Percentiles rank a stretch among this genome's conserved stretches.
Conservation (phyloP, 805 yeast species). For the Kurtzmaniella cleridarum region DNA sequence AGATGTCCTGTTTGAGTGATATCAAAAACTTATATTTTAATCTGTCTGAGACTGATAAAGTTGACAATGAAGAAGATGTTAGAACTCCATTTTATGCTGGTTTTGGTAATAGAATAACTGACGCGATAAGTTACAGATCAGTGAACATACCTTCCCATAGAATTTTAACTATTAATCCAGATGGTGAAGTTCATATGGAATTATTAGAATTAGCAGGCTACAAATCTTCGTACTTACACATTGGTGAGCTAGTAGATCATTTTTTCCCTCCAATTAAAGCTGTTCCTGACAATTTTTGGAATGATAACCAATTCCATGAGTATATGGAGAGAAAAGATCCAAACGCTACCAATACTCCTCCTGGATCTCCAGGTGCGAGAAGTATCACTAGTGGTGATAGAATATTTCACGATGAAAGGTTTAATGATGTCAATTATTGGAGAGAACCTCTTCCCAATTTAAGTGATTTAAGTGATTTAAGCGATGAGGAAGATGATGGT, state of each 20-base stretch:
- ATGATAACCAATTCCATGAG: constrained; percentile 29
- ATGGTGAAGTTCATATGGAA: constrained; percentile 97
- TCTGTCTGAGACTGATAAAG: constrained; percentile 3
- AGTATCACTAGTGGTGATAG: constrained; percentile 7
- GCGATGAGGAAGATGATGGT: constrained; percentile 22
- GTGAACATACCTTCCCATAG: constrained; percentile 93
- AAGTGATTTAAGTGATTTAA: constrained; percentile 52
- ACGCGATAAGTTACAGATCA: constrained; percentile 88
- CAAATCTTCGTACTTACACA: constrained; percentile 78
- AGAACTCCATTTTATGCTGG: constrained; percentile 94
- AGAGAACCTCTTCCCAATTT: constrained; percentile 69
- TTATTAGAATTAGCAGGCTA: constrained; percentile 90
- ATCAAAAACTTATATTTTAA: constrained; percentile 62
- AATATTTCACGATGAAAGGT: constrained; percentile 50
- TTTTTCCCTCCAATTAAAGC: constrained; percentile 77
- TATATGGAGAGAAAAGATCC: constrained; percentile 19
- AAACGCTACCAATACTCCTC: constrained; percentile 8
- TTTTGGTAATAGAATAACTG: constrained; percentile 94
- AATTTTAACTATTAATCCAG: constrained; percentile 92
- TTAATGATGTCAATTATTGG: constrained; percentile 90
- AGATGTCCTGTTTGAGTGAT: constrained; percentile 93
- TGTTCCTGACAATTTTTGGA: constrained; percentile 30
- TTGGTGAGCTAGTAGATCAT: constrained; percentile 93
- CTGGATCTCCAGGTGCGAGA: constrained; percentile 15
- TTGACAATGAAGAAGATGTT: constrained; percentile 28